Percentiles rank a stretch among this genome's conserved stretches.
phyloP scores from a whole-genome alignment of 108 stramenopile genomes.

The Tribonema minus region DNA sequence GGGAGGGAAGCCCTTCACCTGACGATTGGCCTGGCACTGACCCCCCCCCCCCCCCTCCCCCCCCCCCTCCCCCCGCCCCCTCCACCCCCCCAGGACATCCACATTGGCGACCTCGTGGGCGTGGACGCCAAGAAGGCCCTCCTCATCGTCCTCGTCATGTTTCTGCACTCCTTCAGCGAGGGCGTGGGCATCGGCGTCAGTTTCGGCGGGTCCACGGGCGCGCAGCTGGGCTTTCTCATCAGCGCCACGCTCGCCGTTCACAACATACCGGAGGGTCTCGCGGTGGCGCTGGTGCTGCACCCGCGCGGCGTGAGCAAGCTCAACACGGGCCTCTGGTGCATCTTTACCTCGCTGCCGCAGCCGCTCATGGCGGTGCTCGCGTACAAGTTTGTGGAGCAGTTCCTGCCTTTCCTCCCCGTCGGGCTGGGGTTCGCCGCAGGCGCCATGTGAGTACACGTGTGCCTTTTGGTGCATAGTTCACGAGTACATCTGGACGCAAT shows the following conservation, averaged over 20 bases:
- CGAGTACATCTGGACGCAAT: no score
- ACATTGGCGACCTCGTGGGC: conserved; percentile 74
- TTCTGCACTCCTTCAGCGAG: conserved; percentile 92
- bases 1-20: no score
- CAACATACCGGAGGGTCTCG: conserved; percentile 96
- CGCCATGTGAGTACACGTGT: no score
- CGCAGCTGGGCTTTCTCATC: conserved; percentile 86
- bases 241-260: conserved; percentile 81
- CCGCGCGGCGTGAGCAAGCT: conserved; percentile 76
- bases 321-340: conserved; percentile 84
- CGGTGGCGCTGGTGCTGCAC: conserved; percentile 87
- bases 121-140: conserved; percentile 80
- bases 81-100: conserved; percentile 84
- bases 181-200: conserved; percentile 93
- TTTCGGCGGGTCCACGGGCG: conserved; percentile 77
- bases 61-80: no score
- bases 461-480: no score
- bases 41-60: no score
- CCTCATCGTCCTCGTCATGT: conserved; percentile 97
- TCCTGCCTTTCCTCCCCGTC: conserved; percentile 86
- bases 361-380: conserved; percentile 96
- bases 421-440: conserved; percentile 97
- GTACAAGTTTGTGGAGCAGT: conserved; percentile 88
- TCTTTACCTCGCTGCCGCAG: conserved; percentile 90
- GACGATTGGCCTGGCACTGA: no score